Evolutionary conservation across 73 alveolate species (phyloP).

Genomic region (Paramecium bursaria): DNA sequence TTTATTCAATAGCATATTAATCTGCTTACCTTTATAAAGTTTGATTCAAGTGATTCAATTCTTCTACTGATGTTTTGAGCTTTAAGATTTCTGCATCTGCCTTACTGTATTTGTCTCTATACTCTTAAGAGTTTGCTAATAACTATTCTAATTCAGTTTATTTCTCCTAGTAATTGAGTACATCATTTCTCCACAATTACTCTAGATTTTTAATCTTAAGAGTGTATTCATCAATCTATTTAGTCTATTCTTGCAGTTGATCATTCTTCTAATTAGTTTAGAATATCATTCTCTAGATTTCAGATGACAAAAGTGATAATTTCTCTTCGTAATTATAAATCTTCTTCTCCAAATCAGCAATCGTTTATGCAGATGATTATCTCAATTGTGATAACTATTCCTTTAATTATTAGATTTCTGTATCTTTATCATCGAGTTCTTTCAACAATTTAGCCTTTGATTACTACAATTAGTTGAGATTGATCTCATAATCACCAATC

Average conservation of each 20-base stretch:
- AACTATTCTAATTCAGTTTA: neutral
- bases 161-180: neutral
- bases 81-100: conserved; percentile 5
- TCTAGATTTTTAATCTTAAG: neutral
- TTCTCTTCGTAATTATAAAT: conserved; percentile 47
- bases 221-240: neutral
- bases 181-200: neutral
- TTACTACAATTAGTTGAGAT: neutral
- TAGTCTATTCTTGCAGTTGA: conserved; percentile 17
- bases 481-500: neutral
- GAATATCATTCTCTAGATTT: conserved; percentile 36
- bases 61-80: conserved; percentile 22
- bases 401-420: conserved; percentile 1
- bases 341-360: conserved; percentile 44
- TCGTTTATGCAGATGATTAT: conserved; percentile 9
- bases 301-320: conserved; percentile 40
- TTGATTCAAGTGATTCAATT: neutral
- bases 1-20: neutral
- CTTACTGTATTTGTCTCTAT: conserved; percentile 11
- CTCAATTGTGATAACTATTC: neutral
- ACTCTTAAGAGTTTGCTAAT: neutral
- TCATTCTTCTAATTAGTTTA: conserved; percentile 54
- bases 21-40: neutral
- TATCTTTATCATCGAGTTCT: conserved; percentile 10
- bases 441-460: conserved; percentile 16